Base-by-base conservation (phyloP, 306 rosid genomes). In the Lathyrus tuberosus region DNA sequence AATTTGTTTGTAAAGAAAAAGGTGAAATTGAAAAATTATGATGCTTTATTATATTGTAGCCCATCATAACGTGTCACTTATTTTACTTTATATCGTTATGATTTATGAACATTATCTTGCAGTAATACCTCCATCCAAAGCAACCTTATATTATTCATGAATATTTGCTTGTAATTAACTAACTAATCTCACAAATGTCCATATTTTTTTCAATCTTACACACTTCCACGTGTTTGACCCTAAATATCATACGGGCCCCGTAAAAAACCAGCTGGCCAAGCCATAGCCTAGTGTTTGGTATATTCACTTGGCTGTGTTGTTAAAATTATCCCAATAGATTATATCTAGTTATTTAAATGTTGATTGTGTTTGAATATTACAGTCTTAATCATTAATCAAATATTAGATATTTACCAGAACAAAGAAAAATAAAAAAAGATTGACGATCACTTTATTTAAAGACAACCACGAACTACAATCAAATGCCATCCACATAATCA, bases 401-500 rank as follows among this genome's bases (percentile, higher is more conserved):
- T 28, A 56, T 6, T 5, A 15, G 14, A 53, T 53, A 53, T 54
- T 57, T 26, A 57, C 18, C 37, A 13, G 4, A 56, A 56, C 18
- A 28, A 56, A 56, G 62, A 56, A 5, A 26, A 26, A 26, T 57
- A 4, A 22, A 53, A 56, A 3, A 33, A 70, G 15, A 26, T 68
- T 64, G 67, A 65, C 44, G 60, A 66, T 61, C 52, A 61, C 15
- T 61, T 74, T 58, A 11, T 75, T 75, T 69, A 66, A 61, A 60
- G 61, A 65, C 52, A 72, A 30, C 65, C 62, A 82, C 81, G 53
- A 67, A 62, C 20, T 31, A 30, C 54, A 72, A 73, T 56, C 69
- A 49, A 48, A 56, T 79, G 61, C 44, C 84, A 42, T 68, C 81
- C 84, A 73, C 82, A 67, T 6, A 28, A 13, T 5, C 11, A 24